Percentiles rank a stretch among this genome's conserved stretches.
phyloP scores from a whole-genome alignment of 768 basidiomycete species.

The Postia placenta region DNA sequence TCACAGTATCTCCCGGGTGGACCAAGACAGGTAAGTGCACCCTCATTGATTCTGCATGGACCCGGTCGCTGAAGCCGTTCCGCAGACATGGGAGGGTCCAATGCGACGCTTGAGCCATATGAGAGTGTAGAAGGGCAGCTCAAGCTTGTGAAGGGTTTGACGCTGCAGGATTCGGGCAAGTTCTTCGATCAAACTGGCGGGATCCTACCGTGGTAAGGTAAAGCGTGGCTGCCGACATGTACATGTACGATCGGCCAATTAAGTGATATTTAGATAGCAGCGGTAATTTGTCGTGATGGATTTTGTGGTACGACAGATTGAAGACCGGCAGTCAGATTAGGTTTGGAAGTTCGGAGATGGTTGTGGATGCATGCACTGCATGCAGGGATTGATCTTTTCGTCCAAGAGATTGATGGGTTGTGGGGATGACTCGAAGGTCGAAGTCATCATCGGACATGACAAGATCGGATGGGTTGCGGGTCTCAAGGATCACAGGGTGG shows the following conservation, averaged over 20 bases:
- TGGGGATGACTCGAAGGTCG: constrained; percentile 1
- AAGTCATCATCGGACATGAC: not conserved
- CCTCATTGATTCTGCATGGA: not conserved
- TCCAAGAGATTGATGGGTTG: not conserved
- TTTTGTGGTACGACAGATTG: constrained; percentile 6
- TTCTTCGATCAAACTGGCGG: constrained; percentile 5
- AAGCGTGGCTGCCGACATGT: constrained; percentile 2
- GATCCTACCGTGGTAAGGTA: constrained; percentile 5
- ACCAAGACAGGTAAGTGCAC: constrained; percentile 8
- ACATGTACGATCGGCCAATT: constrained; percentile 16
- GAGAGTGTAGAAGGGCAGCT: constrained; percentile 9
- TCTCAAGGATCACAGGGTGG: constrained; percentile 21
- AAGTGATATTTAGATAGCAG: constrained; percentile 10
- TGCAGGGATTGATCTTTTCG: not conserved
- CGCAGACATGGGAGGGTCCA: constrained; percentile 10
- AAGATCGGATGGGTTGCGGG: too few species aligned
- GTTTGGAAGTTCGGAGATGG: constrained; percentile 10
- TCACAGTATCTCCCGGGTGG: constrained; percentile 10
- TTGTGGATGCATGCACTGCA: not conserved
- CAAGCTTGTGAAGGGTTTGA: constrained; percentile 6
- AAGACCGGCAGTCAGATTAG: constrained; percentile 6
- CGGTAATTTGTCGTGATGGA: too few species aligned
- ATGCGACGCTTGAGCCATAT: constrained; percentile 8
- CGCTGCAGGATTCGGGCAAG: constrained; percentile 5
- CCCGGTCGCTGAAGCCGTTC: not conserved